These are phyloP conservation scores for Verruconis gallopava DNA, from an alignment of 2,329 filamentous ascomycete genomes.

Conservation along the genomic window DNA sequence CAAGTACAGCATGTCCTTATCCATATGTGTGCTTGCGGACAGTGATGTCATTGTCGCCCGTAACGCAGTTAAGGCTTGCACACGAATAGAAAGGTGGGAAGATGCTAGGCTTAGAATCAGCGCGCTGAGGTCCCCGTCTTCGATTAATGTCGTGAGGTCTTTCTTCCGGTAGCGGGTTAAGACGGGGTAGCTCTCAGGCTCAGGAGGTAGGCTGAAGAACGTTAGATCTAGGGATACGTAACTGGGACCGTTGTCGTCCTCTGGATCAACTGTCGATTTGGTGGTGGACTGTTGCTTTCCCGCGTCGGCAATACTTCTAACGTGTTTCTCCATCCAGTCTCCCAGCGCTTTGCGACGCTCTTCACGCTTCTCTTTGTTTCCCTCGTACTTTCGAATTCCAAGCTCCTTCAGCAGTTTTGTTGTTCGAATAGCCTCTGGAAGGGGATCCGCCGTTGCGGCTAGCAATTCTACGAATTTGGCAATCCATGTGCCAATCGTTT, in stretches of 20 bases:
- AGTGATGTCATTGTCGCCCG: conserved; percentile 10
- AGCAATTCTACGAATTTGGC: conserved; percentile 13
- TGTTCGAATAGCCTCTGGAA: conserved; percentile 10
- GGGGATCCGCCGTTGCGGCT: not conserved
- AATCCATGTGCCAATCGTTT: conserved; percentile 16
- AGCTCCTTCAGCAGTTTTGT: conserved; percentile 15
- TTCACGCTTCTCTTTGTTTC: not conserved
- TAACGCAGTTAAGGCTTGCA: conserved; percentile 50
- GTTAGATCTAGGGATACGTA: conserved; percentile 17
- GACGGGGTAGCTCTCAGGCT: conserved; percentile 31
- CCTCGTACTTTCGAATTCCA: not conserved
- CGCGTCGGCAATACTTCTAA: not conserved
- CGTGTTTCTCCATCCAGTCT: conserved; percentile 12
- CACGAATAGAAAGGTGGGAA: conserved; percentile 58
- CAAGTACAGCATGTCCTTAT: conserved; percentile 66
- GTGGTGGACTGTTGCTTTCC: not conserved
- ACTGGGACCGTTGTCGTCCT: not conserved
- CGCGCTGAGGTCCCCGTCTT: conserved; percentile 58
- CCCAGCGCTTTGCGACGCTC: too few species aligned
- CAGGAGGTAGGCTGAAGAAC: conserved; percentile 22
- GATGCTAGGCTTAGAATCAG: conserved; percentile 68
- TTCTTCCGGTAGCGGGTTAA: conserved; percentile 58
- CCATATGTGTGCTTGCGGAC: conserved; percentile 57
- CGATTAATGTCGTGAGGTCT: conserved; percentile 63
- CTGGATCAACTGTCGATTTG: conserved; percentile 5